Conservation (phyloP, 345 rosid species). For the Hypericum perforatum region DNA sequence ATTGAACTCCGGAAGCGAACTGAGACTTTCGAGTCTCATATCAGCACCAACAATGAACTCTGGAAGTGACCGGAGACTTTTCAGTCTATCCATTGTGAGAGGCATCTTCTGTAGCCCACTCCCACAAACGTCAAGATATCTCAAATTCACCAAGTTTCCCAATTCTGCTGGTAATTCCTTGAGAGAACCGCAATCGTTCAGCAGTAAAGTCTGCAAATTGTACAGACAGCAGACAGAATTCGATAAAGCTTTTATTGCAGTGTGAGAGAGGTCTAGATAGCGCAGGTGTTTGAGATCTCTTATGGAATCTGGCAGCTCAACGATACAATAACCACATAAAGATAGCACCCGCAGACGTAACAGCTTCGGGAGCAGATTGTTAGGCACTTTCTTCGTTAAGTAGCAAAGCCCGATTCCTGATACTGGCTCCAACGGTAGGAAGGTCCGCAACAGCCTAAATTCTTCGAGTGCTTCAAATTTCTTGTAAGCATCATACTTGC, state of each 20-base stretch:
- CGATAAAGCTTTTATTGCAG: not conserved
- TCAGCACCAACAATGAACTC: not conserved
- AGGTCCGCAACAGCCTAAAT: not conserved
- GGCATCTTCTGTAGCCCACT: constrained; percentile 4
- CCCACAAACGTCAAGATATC: not conserved
- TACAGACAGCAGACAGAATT: not conserved
- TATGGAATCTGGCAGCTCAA: not conserved
- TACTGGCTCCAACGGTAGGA: not conserved
- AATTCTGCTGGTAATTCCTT: not conserved
- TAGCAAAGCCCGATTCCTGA: not conserved
- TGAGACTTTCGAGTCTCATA: not conserved
- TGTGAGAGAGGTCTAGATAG: constrained; percentile 1
- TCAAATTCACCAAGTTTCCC: not conserved
- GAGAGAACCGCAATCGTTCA: constrained; percentile 1
- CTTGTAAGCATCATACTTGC: not conserved
- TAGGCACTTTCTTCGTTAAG: constrained; percentile 1
- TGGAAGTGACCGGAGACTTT: not conserved
- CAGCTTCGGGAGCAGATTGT: not conserved
- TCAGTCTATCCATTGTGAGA: not conserved
- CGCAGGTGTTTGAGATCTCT: not conserved
- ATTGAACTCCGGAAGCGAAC: not conserved
- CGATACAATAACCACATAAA: constrained; percentile 1
- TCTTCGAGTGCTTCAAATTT: not conserved
- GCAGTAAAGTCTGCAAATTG: not conserved
- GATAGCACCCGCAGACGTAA: not conserved